Percentiles rank a stretch among this genome's conserved stretches.
Evolutionary conservation across 345 rosid species (phyloP).

Genomic region (Turritis glabra): DNA sequence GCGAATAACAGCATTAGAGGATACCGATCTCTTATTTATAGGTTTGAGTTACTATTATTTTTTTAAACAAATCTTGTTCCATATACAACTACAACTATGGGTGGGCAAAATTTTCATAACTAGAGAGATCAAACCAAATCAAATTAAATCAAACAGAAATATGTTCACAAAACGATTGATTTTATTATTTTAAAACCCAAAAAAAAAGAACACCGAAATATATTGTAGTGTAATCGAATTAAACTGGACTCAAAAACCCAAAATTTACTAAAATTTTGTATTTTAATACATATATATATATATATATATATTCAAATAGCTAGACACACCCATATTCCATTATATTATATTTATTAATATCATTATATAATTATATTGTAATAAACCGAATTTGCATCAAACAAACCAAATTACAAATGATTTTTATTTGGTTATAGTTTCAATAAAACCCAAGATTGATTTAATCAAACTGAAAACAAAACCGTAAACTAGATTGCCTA

Average conservation of each 20-base stretch:
- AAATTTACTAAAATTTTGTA: not conserved
- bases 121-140: not conserved
- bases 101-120: not conserved
- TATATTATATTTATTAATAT: too few relatives aligned
- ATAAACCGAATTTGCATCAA: not conserved
- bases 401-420: not conserved
- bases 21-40: constrained; percentile 25
- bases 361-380: not conserved
- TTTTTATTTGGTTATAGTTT: not conserved
- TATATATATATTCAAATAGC: too few relatives aligned
- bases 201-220: not conserved
- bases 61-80: not conserved
- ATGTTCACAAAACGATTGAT: not conserved
- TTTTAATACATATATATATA: not conserved
- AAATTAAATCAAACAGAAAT: not conserved
- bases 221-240: not conserved
- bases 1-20: constrained; percentile 12
- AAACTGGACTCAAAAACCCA: not conserved
- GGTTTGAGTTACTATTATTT: constrained; percentile 5
- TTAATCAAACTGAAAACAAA: not conserved
- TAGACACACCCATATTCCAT: too few relatives aligned
- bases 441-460: not conserved
- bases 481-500: not conserved
- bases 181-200: not conserved
- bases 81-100: not conserved